Base-by-base conservation (phyloP, 2,329 filamentous ascomycete species). In the Monosporascus ibericus region DNA sequence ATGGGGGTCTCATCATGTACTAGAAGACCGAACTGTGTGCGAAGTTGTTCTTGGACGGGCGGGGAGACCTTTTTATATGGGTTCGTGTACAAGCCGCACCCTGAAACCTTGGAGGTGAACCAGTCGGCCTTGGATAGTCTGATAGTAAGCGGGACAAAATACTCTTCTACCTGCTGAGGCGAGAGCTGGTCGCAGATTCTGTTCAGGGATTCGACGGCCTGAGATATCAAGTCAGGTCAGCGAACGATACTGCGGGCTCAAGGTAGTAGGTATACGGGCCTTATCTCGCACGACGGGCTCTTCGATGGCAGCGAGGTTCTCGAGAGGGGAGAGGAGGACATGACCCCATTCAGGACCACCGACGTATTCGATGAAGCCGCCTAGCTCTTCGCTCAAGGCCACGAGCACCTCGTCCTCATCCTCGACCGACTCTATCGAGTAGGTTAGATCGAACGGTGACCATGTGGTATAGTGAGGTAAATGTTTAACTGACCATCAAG, bases 81-180 rank as follows among this genome's bases (percentile, higher is more conserved):
- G 48, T 86, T 84, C 69, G 89, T 94, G 77, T 92, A 99, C 58
- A 99, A 87, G 58, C 94, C 94, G 60, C 92, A 96, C 57, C 92
- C 94, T 34, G 94, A 99, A 60, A 99, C 94, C 77, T 97, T 99
- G 60, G 94, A 97, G 53, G 94, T 99, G 74, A 99, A 99, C 94
- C 94, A 99, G 75, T 99, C 94, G 74, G 94, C 94, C 81, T 97
- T 99, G 60, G 94, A 95, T 56, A 99, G 88, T 68, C 94, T 90
- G 67, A 95, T 84, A 55, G 92, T 92, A 67, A 99, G 86, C 57
- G 94, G 94, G 63, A 99, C 92, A 76, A 97, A 97, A 74, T 92
- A 89, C 66, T 96, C 90, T 78, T 99, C 94, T 68, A 97, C 87
- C 77, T 99, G 94, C 72, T 90, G 82, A 64, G 90, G 78, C 48